Percentiles rank a stretch among this genome's conserved stretches.
Conservation (phyloP, 805 yeast species). For the Teunomyces lycoperdinae region DNA sequence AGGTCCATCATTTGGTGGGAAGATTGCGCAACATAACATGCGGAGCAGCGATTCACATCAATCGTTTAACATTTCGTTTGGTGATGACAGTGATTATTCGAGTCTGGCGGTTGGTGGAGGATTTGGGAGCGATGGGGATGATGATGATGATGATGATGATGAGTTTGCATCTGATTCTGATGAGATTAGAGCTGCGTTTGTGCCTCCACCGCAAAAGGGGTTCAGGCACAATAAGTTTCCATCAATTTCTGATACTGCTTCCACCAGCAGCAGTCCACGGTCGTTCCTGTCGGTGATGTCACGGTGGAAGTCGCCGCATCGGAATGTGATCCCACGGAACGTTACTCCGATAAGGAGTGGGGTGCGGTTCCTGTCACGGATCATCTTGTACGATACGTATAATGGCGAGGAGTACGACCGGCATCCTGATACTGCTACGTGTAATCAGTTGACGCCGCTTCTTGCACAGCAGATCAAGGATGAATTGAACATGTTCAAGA, state of each 20-base stretch:
- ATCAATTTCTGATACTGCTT: constrained; percentile 23
- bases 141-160: constrained; percentile 13
- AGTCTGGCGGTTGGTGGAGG: constrained; percentile 38
- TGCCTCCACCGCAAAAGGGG: constrained; percentile 13
- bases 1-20: constrained; percentile 54
- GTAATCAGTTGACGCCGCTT: constrained; percentile 84
- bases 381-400: constrained; percentile 82
- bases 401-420: constrained; percentile 84
- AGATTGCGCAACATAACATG: constrained; percentile 23
- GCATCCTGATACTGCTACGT: constrained; percentile 88
- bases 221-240: constrained; percentile 33
- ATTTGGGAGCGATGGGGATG: constrained; percentile 19
- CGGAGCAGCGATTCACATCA: constrained; percentile 40
- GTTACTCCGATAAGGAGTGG: constrained; percentile 11
- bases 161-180: constrained; percentile 22
- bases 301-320: constrained; percentile 23
- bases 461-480: constrained; percentile 83
- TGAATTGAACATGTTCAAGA: constrained; percentile 77
- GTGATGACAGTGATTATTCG: constrained; percentile 25
- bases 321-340: not conserved
- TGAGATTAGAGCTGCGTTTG: constrained; percentile 2
- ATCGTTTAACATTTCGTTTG: constrained; percentile 37
- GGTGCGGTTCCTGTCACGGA: constrained; percentile 75
- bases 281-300: constrained; percentile 31
- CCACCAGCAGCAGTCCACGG: constrained; percentile 27